Evolutionary conservation across 176 grass and related monocot species (phyloP).

Genomic region (Carex scoparia): DNA sequence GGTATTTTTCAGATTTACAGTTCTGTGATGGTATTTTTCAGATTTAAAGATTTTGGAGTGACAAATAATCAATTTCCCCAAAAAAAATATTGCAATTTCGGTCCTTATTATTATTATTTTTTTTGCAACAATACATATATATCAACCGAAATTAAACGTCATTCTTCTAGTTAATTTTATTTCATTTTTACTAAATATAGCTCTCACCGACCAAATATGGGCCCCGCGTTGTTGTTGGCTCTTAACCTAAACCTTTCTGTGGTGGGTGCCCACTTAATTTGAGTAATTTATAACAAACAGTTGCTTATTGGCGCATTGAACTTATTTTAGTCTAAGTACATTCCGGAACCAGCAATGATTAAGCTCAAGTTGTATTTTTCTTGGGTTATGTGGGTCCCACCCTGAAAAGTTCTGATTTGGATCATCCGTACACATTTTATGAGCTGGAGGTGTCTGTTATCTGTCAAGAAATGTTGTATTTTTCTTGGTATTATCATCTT

Average conservation of each 20-base stretch:
- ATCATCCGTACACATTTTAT: background rate
- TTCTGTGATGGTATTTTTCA: no score
- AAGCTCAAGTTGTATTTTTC: background rate
- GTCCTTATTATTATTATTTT: background rate
- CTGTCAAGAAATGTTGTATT: no score
- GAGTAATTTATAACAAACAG: background rate
- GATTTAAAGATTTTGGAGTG: no score
- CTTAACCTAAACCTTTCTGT: background rate
- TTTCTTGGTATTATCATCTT: no score
- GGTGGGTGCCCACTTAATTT: background rate
- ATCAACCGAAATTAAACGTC: background rate
- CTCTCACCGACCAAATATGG: background rate
- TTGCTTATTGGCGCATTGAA: background rate
- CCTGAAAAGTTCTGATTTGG: background rate
- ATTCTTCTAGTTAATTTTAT: background rate
- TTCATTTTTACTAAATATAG: background rate
- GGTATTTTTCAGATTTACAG: no score
- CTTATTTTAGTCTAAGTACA: background rate
- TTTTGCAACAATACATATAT: background rate
- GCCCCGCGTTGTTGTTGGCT: background rate
- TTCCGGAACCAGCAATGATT: background rate
- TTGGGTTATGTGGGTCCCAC: background rate
- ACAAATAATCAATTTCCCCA: no score
- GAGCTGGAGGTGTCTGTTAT: background rate
- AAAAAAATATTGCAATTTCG: no score